phyloP scores from a whole-genome alignment of 208 protist genomes.

The Kentomonas sorsogonicus region DNA sequence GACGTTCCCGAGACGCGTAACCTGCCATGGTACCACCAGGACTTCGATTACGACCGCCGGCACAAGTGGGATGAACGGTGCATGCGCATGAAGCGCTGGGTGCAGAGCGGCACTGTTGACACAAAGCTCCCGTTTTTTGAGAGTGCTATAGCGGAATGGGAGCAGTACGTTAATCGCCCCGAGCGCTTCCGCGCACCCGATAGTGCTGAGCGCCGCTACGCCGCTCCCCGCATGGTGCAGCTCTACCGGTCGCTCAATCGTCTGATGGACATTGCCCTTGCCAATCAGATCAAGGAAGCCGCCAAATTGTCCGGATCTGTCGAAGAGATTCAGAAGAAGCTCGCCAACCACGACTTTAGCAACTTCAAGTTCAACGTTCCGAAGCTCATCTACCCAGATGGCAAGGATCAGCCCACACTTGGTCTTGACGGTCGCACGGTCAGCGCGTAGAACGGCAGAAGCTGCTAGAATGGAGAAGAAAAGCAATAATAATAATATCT shows the following conservation, averaged over 20 bases:
- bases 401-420: slow-evolving; percentile 37
- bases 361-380: slow-evolving; percentile 70
- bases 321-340: slow-evolving; percentile 48
- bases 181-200: slow-evolving; percentile 76
- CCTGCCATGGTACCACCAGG: slow-evolving; percentile 84
- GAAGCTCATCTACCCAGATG: slow-evolving; percentile 79
- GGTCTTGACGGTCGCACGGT: slow-evolving; percentile 40
- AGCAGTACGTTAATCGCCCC: slow-evolving; percentile 87
- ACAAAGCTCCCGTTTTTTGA: slow-evolving; percentile 78
- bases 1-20: slow-evolving; percentile 77
- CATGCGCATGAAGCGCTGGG: slow-evolving; percentile 90
- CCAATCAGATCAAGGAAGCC: slow-evolving; percentile 52
- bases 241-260: slow-evolving; percentile 78
- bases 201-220: slow-evolving; percentile 73
- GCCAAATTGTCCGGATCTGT: too few relatives aligned
- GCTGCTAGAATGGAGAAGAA: background rate
- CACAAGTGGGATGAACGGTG: slow-evolving; percentile 90
- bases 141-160: slow-evolving; percentile 82
- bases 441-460: background rate
- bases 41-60: slow-evolving; percentile 87
- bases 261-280: slow-evolving; percentile 80
- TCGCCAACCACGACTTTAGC: slow-evolving; percentile 44
- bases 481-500: too few relatives aligned
- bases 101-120: slow-evolving; percentile 85
- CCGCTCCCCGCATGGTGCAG: slow-evolving; percentile 82